Evolutionary conservation across 2,329 filamentous ascomycete species (phyloP), one percentile per base, ranked within the genome.

Genomic region (Arthrobotrys conoides): DNA sequence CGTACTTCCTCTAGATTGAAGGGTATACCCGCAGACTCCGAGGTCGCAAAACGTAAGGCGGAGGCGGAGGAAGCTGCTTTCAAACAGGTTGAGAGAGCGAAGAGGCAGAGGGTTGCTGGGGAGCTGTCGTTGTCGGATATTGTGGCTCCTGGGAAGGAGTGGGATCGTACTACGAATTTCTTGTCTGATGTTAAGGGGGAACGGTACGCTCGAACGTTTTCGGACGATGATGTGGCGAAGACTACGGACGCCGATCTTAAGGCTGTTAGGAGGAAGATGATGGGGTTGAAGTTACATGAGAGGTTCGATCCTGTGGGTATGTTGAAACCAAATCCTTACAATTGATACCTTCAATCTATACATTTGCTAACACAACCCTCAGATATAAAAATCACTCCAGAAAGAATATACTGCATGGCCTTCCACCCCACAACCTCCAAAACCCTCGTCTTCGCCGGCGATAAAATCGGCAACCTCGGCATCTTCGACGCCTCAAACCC

Each of bases 311-410:
- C 94, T 0, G 94, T 91, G 82, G 89, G 93, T 92, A 85, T 78
- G 88, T 84, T 57, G n/a, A 10, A 8, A 10, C 5, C 51, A 3
- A 33, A 53, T 59, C 20, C 4, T 24, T 14, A 10, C 24, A 30
- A 41, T n/a, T 12, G n/a, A 46, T 18, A 10, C 44, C n/a, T 46
- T n/a, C 24, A 14, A 24, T 1, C 30, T 10, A 36, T 70, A 14
- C 48, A 33, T 30, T 24, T 10, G 16, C 46, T 57, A 14, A 36
- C 0, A 3, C 4, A 41, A 38, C 12, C 12, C 12, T n/a, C 20
- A 93, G 93, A 93, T 67, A 96, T 97, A 82, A 98, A 97, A 83
- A 91, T 97, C 61, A 95, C 92, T 0, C 94, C 94, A 0, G 93
- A 97, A 81, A 87, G 95, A 67, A 89, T 97, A 75, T 99, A 98